These are phyloP conservation scores for Fusarium denticulatum DNA, from an alignment of 2,329 filamentous ascomycete genomes.

Conservation along the genomic window DNA sequence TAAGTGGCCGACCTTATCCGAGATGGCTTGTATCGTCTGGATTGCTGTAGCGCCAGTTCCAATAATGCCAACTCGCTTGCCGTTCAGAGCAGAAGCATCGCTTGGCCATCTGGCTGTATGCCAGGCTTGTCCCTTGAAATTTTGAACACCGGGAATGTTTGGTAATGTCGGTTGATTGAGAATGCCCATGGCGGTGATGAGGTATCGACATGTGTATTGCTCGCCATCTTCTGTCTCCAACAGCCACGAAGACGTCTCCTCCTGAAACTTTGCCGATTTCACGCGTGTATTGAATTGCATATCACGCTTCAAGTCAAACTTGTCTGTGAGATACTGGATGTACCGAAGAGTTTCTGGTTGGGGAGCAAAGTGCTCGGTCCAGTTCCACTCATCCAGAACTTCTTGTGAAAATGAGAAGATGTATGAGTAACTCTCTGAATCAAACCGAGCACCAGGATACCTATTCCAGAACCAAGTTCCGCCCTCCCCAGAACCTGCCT, in stretches of 20 bases:
- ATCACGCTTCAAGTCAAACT: slow-evolving; percentile 53
- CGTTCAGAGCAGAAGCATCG: neutral
- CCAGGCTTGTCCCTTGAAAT: slow-evolving; percentile 26
- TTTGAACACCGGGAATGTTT: slow-evolving; percentile 6
- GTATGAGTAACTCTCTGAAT: slow-evolving; percentile 40
- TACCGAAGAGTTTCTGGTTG: slow-evolving; percentile 54
- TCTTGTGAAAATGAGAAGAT: slow-evolving; percentile 43
- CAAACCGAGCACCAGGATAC: slow-evolving; percentile 54
- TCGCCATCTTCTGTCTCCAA: slow-evolving; percentile 10
- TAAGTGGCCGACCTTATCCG: slow-evolving; percentile 15
- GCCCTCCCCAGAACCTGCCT: slow-evolving; percentile 53
- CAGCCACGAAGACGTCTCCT: slow-evolving; percentile 18
- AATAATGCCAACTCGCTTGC: slow-evolving; percentile 30
- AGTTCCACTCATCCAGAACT: slow-evolving; percentile 53
- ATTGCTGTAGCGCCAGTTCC: slow-evolving; percentile 31
- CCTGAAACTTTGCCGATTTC: slow-evolving; percentile 50
- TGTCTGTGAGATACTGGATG: slow-evolving; percentile 55
- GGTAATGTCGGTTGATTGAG: slow-evolving; percentile 23
- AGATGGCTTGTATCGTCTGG: slow-evolving; percentile 34
- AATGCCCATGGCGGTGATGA: slow-evolving; percentile 33
- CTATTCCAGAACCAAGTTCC: slow-evolving; percentile 59
- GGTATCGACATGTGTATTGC: slow-evolving; percentile 6
- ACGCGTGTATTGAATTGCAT: slow-evolving; percentile 54
- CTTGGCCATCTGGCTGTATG: slow-evolving; percentile 31
- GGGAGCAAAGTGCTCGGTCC: slow-evolving; percentile 47